Percentiles rank a stretch among this genome's conserved stretches.
Conservation (phyloP, 129 eudicot genomes). For the Tagetes erecta region DNA sequence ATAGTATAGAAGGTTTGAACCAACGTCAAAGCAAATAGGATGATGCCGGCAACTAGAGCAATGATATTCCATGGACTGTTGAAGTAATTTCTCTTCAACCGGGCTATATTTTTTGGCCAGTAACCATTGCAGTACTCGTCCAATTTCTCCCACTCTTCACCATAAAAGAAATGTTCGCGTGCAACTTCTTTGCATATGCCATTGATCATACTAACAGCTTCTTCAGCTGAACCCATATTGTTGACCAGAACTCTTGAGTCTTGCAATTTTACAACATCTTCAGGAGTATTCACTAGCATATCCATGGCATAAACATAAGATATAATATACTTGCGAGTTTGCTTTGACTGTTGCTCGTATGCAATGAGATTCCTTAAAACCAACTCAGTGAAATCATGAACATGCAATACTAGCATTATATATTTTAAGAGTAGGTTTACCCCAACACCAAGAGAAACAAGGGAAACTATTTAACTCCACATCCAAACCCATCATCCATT, state of each 20-base stretch:
- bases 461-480: background rate
- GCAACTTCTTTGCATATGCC: conserved; percentile 10
- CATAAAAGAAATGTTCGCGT: background rate
- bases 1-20: conserved; percentile 1
- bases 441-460: background rate
- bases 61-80: conserved; percentile 23
- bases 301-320: conserved; percentile 25
- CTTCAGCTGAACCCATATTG: conserved; percentile 3
- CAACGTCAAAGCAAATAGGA: conserved; percentile 12
- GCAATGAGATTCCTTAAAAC: conserved; percentile 31
- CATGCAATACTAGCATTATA: background rate
- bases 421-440: background rate
- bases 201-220: conserved; percentile 15
- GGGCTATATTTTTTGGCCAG: conserved; percentile 6
- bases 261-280: conserved; percentile 16
- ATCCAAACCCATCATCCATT: background rate
- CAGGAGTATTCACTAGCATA: conserved; percentile 7
- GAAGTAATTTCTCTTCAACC: conserved; percentile 17
- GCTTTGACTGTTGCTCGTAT: conserved; percentile 4
- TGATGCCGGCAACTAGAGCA: conserved; percentile 16
- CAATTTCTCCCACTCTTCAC: background rate
- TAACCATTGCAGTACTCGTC: background rate
- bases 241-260: conserved; percentile 5
- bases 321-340: background rate
- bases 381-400: conserved; percentile 17